phyloP scores from a whole-genome alignment of 2,329 filamentous ascomycete genomes.

The Aspergillus fischeri region DNA sequence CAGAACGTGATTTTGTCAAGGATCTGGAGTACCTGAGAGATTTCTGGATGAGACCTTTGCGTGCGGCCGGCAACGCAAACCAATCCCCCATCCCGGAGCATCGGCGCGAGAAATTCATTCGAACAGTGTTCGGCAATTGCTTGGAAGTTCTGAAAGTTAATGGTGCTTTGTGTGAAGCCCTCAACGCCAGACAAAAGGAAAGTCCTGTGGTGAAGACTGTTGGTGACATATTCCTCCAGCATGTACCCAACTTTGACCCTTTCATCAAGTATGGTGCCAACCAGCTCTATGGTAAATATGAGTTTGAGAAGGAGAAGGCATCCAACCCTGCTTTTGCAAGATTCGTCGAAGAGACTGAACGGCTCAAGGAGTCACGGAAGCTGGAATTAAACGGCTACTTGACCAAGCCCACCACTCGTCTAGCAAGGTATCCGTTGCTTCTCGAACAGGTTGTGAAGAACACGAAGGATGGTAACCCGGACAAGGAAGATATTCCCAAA shows the following conservation, averaged over 20 bases:
- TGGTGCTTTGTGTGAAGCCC: conserved; percentile 76
- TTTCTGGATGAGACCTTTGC: conserved; percentile 95
- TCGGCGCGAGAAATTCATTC: conserved; percentile 83
- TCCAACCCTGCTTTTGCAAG: conserved; percentile 78
- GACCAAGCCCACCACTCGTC: conserved; percentile 92
- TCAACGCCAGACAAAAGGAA: conserved; percentile 88
- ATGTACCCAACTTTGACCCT: conserved; percentile 85
- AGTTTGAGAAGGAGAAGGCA: conserved; percentile 93
- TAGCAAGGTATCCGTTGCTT: conserved; percentile 88
- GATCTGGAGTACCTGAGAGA: conserved; percentile 95
- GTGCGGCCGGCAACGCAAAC: conserved; percentile 60
- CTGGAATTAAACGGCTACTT: conserved; percentile 95
- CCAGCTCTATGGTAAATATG: conserved; percentile 93
- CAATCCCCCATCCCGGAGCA: conserved; percentile 84
- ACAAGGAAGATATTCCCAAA: conserved; percentile 87
- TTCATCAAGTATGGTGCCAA: conserved; percentile 96
- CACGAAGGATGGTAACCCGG: conserved; percentile 81
- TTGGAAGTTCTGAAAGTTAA: conserved; percentile 93
- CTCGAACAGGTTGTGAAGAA: conserved; percentile 90
- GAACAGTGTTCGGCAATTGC: conserved; percentile 93
- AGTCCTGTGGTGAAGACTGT: conserved; percentile 82
- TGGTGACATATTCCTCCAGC: conserved; percentile 91
- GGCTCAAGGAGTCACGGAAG: conserved; percentile 93
- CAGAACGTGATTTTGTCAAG: conserved; percentile 97
- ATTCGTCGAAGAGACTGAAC: conserved; percentile 94